Evolutionary conservation across 176 grass and related monocot species (phyloP), one percentile per base, ranked within the genome.

Genomic region (Pharus latifolius): DNA sequence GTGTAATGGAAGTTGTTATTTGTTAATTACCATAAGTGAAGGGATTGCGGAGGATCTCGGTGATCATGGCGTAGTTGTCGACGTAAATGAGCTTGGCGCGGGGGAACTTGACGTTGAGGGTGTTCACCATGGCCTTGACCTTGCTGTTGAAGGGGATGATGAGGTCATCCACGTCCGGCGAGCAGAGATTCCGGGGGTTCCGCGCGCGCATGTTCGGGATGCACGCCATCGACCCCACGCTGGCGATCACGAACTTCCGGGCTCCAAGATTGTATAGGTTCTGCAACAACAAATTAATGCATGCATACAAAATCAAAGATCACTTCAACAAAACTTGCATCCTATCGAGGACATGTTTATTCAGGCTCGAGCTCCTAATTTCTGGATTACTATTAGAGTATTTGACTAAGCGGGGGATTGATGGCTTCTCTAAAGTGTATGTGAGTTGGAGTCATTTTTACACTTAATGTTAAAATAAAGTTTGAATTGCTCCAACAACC

Each of bases 151-250:
- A 97, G 4, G 89, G 93, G 20, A 74, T 17, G 62, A 97, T 84
- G 70, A 97, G 93, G 27, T 97, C 64, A 53, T 97, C 93, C 33
- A 97, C 83, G 49, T 85, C 87, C 20, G 77, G 78, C 27, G 83
- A 92, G 89, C 93, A 97, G 59, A 52, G n/a, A 63, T 84, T 80
- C 2, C 20, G 28, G 14, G 77, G 70, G 60, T 53, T 83, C 48
- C 70, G 47, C 0, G 95, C 95, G 0, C 87, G 87, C 47, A 94
- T 91, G 84, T 82, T 99, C n/a, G 95, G 95, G 56, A 93, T 99
- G 87, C 95, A 99, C 6, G 81, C 85, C 76, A 94, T 91, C 10
- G 87, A 94, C 10, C 95, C 95, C 1, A 98, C 80, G 9, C 90
- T 87, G 3, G 84, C 74, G 65, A 98, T 85, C 25, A 93, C 72